Evolutionary conservation across 768 basidiomycete genomes (phyloP).

Genomic region (Xerocomellus intermedius): DNA sequence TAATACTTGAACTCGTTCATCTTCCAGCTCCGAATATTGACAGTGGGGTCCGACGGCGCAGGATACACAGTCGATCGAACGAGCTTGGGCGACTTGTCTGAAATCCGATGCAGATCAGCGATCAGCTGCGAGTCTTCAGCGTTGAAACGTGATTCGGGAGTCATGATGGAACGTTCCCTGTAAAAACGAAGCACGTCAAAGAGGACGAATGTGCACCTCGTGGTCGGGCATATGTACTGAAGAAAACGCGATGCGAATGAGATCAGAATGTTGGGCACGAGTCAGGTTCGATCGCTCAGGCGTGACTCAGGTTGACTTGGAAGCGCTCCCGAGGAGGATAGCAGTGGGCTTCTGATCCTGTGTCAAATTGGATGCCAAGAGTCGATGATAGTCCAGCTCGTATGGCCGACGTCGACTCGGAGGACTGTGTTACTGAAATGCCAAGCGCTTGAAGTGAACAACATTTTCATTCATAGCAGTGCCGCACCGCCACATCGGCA

Average conservation of each 20-base stretch:
- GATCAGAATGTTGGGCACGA: conserved; percentile 3
- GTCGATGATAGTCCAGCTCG: too few species aligned
- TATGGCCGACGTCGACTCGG: too few species aligned
- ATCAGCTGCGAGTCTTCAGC: conserved; percentile 60
- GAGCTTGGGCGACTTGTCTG: conserved; percentile 60
- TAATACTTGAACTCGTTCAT: conserved; percentile 98
- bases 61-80: conserved; percentile 56
- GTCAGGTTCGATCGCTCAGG: not conserved
- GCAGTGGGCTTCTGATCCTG: not conserved
- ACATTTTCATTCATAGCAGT: too few species aligned
- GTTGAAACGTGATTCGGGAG: conserved; percentile 19
- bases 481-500: too few species aligned
- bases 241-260: not conserved
- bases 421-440: too few species aligned
- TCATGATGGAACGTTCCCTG: conserved; percentile 18
- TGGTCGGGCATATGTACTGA: conserved; percentile 15
- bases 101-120: conserved; percentile 47
- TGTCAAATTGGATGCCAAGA: too few species aligned
- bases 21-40: conserved; percentile 83
- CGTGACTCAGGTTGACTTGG: conserved; percentile 5
- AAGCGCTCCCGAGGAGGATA: not conserved
- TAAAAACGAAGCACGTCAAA: conserved; percentile 3
- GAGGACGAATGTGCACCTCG: not conserved
- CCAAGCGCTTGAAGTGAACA: too few species aligned
- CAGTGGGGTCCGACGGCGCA: conserved; percentile 54